Evolutionary conservation across 2,329 filamentous ascomycete genomes (phyloP).

Genomic region (Aureobasidium sp.): DNA sequence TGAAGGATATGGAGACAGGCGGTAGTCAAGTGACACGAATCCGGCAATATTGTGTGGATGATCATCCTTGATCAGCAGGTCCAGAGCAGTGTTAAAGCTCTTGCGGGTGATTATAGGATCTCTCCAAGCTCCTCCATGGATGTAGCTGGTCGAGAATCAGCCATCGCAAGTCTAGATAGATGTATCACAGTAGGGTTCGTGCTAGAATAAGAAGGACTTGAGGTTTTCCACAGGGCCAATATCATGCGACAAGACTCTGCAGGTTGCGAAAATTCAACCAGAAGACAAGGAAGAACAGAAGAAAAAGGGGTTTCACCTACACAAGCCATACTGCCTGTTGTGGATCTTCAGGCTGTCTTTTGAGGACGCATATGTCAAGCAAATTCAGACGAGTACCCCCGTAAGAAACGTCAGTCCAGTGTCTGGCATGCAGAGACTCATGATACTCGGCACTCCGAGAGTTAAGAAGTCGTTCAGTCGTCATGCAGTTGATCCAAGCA

Average conservation of each 20-base stretch:
- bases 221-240: not conserved
- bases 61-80: constrained; percentile 25
- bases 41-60: constrained; percentile 41
- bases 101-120: constrained; percentile 34
- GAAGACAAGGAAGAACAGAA: not conserved
- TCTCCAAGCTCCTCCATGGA: constrained; percentile 44
- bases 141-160: constrained; percentile 25
- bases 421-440: not conserved
- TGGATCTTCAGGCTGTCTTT: constrained; percentile 15
- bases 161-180: not conserved
- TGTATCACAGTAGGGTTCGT: not conserved
- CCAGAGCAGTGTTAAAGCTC: constrained; percentile 29
- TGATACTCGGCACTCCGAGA: not conserved
- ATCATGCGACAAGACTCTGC: not conserved
- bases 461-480: not conserved
- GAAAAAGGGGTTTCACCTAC: constrained; percentile 17
- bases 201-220: not conserved
- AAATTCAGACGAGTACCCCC: constrained; percentile 30
- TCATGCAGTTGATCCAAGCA: not conserved
- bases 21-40: constrained; percentile 58
- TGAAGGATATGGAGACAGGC: constrained; percentile 45
- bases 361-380: constrained; percentile 34
- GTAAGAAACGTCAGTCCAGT: constrained; percentile 15
- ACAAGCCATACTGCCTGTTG: constrained; percentile 27
- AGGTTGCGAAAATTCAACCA: not conserved